A percentile compares a stretch with the other conserved stretches of the same genome.
These are phyloP conservation scores for Psilocybe subaeruginosa DNA, from an alignment of 768 basidiomycete genomes.

Conservation along the genomic window DNA sequence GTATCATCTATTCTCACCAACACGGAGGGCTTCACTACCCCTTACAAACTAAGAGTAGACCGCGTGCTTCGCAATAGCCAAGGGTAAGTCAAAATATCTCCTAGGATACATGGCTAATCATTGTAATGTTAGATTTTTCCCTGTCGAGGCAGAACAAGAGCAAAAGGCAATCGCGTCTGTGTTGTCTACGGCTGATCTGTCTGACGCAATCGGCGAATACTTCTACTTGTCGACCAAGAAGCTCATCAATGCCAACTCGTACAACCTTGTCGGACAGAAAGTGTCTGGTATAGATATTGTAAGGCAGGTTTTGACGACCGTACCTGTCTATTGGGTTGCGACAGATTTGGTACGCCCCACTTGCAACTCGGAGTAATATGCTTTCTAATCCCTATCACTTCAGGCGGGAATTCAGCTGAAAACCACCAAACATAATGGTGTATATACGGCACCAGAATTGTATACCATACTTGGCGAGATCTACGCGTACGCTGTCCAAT, in stretches of 20 bases:
- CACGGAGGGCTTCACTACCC: constrained; percentile 43
- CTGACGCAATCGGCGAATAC: constrained; percentile 55
- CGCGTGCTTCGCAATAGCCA: constrained; percentile 54
- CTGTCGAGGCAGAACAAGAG: constrained; percentile 54
- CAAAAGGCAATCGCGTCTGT: constrained; percentile 49
- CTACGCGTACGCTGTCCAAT: constrained; percentile 55
- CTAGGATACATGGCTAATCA: background rate
- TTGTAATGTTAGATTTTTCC: constrained; percentile 60
- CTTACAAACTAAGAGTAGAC: constrained; percentile 52
- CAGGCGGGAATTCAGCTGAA: constrained; percentile 79
- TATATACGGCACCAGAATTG: constrained; percentile 63
- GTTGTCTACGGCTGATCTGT: constrained; percentile 49
- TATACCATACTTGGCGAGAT: constrained; percentile 69
- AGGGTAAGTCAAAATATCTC: constrained; percentile 48
- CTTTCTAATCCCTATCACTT: background rate
- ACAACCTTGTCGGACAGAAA: constrained; percentile 56
- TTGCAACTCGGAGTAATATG: background rate
- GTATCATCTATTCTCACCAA: constrained; percentile 57
- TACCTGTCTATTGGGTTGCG: constrained; percentile 74
- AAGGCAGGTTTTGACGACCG: constrained; percentile 63
- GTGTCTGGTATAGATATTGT: constrained; percentile 65
- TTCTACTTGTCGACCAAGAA: constrained; percentile 69
- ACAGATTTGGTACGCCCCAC: constrained; percentile 55
- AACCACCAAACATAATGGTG: constrained; percentile 56
- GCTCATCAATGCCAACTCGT: constrained; percentile 58